phyloP scores from a whole-genome alignment of 2,329 filamentous ascomycete genomes.

The Xylaria sp. region DNA sequence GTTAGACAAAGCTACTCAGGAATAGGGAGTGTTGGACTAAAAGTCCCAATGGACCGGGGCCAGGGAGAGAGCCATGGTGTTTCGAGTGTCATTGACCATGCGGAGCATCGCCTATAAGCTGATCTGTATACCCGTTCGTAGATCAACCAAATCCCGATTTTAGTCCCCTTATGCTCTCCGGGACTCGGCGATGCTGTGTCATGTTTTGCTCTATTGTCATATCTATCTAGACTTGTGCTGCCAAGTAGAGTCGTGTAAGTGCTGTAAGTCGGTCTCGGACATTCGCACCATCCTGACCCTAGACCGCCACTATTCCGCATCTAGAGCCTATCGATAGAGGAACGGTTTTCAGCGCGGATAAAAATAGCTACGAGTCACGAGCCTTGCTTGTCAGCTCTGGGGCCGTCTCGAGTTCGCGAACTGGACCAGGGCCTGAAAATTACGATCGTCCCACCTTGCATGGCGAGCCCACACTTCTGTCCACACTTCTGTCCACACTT shows the following conservation, averaged over 20 bases:
- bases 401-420: neutral
- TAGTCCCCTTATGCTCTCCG: too few relatives aligned
- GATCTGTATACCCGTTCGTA: too few relatives aligned
- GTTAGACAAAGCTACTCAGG: neutral
- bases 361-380: conserved; percentile 12
- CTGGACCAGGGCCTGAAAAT: neutral
- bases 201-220: too few relatives aligned
- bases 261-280: neutral
- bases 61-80: neutral
- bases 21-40: neutral
- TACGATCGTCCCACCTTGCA: conserved; percentile 18
- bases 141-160: too few relatives aligned
- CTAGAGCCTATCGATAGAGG: too few relatives aligned
- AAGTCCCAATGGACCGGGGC: neutral
- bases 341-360: conserved; percentile 16
- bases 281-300: neutral
- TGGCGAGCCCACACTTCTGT: neutral
- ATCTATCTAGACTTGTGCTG: too few relatives aligned
- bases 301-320: neutral
- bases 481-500: too few relatives aligned
- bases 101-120: too few relatives aligned
- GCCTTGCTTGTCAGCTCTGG: conserved; percentile 17
- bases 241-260: too few relatives aligned
- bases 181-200: too few relatives aligned
- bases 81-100: neutral